phyloP scores from a whole-genome alignment of 768 basidiomycete genomes.

The Phanerodontia chrysosporium region DNA sequence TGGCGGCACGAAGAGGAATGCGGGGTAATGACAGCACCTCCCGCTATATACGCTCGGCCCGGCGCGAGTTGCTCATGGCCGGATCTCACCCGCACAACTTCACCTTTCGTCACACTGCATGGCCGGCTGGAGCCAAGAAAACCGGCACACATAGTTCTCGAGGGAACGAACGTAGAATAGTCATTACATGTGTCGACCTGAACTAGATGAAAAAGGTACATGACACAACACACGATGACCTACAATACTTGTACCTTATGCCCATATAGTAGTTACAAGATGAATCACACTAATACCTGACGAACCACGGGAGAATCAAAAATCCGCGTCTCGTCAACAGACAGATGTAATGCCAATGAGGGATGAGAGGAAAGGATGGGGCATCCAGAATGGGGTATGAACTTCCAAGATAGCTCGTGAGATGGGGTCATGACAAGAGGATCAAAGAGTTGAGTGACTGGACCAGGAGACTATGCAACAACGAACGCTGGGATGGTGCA shows the following conservation, averaged over 20 bases:
- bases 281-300: slow-evolving; percentile 3
- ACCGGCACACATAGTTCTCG: background rate
- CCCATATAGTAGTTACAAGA: slow-evolving; percentile 1
- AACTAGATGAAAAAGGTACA: slow-evolving; percentile 4
- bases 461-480: background rate
- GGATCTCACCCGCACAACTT: background rate
- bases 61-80: background rate
- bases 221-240: slow-evolving; percentile 6
- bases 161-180: background rate
- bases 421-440: background rate
- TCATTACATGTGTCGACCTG: slow-evolving; percentile 7
- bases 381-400: slow-evolving; percentile 1
- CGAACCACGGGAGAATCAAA: background rate
- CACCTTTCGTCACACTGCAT: background rate
- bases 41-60: background rate
- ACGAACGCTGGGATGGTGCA: background rate
- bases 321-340: slow-evolving; percentile 2
- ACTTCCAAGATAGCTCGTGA: background rate
- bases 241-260: slow-evolving; percentile 4
- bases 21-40: background rate
- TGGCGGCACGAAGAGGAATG: background rate
- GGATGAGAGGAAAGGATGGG: background rate
- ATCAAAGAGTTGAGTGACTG: background rate
- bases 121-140: too few relatives aligned
- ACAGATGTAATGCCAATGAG: background rate